Percentiles rank a stretch among this genome's conserved stretches.
Conservation (phyloP, 495 filamentous ascomycete species). For the Neurospora sp. region DNA sequence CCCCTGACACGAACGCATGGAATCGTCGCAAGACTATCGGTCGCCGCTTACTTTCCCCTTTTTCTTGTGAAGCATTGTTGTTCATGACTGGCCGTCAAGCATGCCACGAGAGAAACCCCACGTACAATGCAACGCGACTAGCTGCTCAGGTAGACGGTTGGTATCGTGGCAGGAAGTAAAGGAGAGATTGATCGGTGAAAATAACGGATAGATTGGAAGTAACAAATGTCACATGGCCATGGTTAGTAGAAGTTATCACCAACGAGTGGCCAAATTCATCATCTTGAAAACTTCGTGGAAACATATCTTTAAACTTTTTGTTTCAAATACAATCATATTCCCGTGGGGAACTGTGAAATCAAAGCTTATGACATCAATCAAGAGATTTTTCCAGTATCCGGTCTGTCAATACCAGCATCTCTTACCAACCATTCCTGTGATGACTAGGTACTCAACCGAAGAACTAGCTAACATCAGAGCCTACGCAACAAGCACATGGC, state of each 20-base stretch:
- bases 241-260: neutral
- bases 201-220: neutral
- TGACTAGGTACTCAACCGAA: neutral
- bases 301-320: neutral
- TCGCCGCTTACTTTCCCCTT: neutral
- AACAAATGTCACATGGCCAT: neutral
- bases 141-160: neutral
- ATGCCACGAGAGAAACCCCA: neutral
- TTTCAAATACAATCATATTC: neutral
- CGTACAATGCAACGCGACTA: neutral
- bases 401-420: neutral
- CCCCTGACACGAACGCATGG: neutral
- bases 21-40: neutral
- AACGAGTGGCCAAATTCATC: neutral
- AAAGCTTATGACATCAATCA: neutral
- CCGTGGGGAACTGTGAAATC: neutral
- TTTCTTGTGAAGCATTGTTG: neutral
- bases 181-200: neutral
- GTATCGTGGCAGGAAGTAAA: no score
- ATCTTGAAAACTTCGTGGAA: neutral
- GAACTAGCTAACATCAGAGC: neutral
- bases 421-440: neutral
- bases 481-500: neutral
- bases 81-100: neutral
- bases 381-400: neutral